A percentile compares a stretch with the other conserved stretches of the same genome.
Evolutionary conservation across 306 rosid genomes (phyloP).

Genomic region (Rosa persica): DNA sequence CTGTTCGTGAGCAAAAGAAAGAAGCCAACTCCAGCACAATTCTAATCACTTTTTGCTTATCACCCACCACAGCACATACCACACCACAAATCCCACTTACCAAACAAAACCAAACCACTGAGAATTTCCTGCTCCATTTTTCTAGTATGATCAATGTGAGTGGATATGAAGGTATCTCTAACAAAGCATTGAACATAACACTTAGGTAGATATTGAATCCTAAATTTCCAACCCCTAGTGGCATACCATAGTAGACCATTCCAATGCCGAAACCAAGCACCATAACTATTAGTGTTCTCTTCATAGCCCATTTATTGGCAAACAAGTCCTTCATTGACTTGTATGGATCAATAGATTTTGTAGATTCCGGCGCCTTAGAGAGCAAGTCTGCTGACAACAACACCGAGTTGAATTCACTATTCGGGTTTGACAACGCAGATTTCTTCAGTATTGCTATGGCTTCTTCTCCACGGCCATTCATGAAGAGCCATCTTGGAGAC

Average conservation of each 20-base stretch:
- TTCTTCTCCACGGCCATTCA: conserved; percentile 11
- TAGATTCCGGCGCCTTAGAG: neutral
- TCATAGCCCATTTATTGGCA: conserved; percentile 29
- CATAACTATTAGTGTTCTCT: conserved; percentile 11
- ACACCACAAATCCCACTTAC: conserved; percentile 18
- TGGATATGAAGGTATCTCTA: conserved; percentile 40
- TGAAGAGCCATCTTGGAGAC: conserved; percentile 20
- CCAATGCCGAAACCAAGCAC: conserved; percentile 30
- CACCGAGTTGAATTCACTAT: neutral
- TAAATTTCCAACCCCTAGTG: conserved; percentile 38
- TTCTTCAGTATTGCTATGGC: conserved; percentile 9
- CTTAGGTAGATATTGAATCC: conserved; percentile 39
- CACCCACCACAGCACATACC: conserved; percentile 14
- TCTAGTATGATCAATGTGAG: conserved; percentile 15
- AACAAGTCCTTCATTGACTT: conserved; percentile 20
- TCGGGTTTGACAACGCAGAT: neutral
- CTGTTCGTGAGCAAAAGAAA: conserved; percentile 30
- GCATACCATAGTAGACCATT: conserved; percentile 48
- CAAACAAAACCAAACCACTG: conserved; percentile 12
- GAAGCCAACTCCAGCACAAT: conserved; percentile 32
- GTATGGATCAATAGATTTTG: conserved; percentile 17
- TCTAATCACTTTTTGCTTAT: neutral
- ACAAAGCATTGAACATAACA: conserved; percentile 34
- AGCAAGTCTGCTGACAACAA: neutral
- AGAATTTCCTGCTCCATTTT: conserved; percentile 19